Conservation (phyloP, 2,329 filamentous ascomycete species). For the Aureobasidium vineae region DNA sequence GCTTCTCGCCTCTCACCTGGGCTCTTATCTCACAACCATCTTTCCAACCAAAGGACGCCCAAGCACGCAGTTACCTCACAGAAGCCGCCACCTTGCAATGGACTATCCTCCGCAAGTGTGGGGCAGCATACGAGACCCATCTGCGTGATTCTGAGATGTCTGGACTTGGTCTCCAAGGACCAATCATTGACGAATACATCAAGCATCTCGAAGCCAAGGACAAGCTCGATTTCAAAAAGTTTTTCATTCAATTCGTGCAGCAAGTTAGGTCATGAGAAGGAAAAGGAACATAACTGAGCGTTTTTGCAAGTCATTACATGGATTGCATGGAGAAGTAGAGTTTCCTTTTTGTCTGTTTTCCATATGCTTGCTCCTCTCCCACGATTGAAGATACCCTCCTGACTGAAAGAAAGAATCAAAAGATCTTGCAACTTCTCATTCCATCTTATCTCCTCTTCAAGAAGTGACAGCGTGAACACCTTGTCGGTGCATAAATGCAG, state of each 20-base stretch:
- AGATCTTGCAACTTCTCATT: not conserved
- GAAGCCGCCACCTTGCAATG: constrained; percentile 88
- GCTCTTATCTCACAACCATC: constrained; percentile 73
- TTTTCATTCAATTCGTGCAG: constrained; percentile 47
- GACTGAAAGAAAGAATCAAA: not conserved
- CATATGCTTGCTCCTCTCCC: not conserved
- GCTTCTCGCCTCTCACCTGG: constrained; percentile 90
- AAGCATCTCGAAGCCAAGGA: constrained; percentile 50
- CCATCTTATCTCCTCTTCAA: not conserved
- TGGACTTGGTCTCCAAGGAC: constrained; percentile 63
- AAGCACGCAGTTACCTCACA: constrained; percentile 80
- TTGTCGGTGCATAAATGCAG: too few relatives aligned
- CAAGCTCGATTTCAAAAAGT: constrained; percentile 46
- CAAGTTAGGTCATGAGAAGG: constrained; percentile 32
- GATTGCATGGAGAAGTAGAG: constrained; percentile 10
- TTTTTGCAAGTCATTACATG: constrained; percentile 7
- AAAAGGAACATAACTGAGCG: not conserved
- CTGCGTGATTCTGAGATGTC: constrained; percentile 64
- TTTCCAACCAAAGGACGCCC: constrained; percentile 84
- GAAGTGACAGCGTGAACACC: too few relatives aligned
- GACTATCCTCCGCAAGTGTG: constrained; percentile 86
- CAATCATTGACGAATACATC: constrained; percentile 64
- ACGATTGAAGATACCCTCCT: constrained; percentile 14
- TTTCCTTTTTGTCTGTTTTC: not conserved
- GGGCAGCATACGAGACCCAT: constrained; percentile 72